Evolutionary conservation across 2,329 filamentous ascomycete species (phyloP).

Genomic region (Pleurostoma richardsiae): DNA sequence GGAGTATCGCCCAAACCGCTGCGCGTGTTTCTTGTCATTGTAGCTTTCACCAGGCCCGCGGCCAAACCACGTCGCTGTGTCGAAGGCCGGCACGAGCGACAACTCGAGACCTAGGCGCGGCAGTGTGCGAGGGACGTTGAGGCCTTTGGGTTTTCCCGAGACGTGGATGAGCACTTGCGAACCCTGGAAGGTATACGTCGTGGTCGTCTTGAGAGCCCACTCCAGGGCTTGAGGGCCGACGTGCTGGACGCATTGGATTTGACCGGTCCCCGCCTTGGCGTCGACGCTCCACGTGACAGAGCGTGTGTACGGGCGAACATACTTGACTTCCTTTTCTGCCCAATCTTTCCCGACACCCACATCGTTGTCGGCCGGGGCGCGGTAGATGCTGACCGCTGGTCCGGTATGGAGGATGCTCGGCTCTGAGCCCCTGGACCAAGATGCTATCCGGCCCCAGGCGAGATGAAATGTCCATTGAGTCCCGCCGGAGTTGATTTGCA

Average conservation of each 20-base stretch:
- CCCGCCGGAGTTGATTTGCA: too few relatives aligned
- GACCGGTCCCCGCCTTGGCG: too few relatives aligned
- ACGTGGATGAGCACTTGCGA: constrained; percentile 33
- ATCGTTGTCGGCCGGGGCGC: constrained; percentile 47
- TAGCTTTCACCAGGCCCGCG: constrained; percentile 47
- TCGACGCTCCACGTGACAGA: constrained; percentile 12
- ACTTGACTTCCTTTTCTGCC: constrained; percentile 27
- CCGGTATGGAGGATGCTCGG: background rate
- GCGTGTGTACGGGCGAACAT: constrained; percentile 7
- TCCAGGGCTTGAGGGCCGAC: constrained; percentile 38
- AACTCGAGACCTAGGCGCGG: background rate
- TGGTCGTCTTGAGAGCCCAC: constrained; percentile 31
- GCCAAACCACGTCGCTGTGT: constrained; percentile 44
- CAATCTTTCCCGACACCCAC: background rate
- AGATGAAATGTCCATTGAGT: too few relatives aligned
- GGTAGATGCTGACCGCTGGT: constrained; percentile 39
- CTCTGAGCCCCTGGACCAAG: too few relatives aligned
- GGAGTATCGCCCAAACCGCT: constrained; percentile 50
- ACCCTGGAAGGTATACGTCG: constrained; percentile 35
- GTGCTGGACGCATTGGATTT: too few relatives aligned
- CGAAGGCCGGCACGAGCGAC: constrained; percentile 9
- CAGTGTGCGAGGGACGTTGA: constrained; percentile 33
- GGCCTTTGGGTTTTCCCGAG: constrained; percentile 17
- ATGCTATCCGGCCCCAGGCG: too few relatives aligned
- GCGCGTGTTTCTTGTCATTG: constrained; percentile 20